phyloP scores from a whole-genome alignment of 208 protist species.

The Tritrichomonas foetus region DNA sequence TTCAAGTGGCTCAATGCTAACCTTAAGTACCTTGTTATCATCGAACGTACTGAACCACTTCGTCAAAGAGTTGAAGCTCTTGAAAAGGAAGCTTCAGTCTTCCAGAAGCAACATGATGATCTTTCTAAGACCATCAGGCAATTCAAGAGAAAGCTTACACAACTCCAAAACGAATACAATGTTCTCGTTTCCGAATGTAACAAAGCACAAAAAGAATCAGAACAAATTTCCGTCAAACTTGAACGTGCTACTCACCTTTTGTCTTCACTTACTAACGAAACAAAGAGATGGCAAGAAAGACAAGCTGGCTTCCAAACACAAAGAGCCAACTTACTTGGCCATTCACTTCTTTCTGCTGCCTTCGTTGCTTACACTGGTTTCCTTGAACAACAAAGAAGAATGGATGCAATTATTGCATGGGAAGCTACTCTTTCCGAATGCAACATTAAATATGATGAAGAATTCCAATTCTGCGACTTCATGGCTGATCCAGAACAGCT shows the following conservation, averaged over 20 bases:
- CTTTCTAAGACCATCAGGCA: conserved; percentile 53
- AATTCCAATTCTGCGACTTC: conserved; percentile 78
- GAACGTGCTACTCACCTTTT: conserved; percentile 78
- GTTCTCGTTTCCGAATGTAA: conserved; percentile 77
- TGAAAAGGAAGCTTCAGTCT: conserved; percentile 65
- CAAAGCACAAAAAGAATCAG: conserved; percentile 74
- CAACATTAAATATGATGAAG: conserved; percentile 67
- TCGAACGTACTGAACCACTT: conserved; percentile 78
- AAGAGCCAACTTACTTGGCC: conserved; percentile 80
- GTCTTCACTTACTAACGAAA: conserved; percentile 77
- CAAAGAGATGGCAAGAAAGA: conserved; percentile 80
- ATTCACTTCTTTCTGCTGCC: conserved; percentile 81
- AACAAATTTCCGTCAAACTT: conserved; percentile 72
- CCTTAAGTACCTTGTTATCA: conserved; percentile 81
- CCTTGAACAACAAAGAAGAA: conserved; percentile 71
- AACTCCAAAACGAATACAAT: conserved; percentile 82
- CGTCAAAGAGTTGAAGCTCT: conserved; percentile 76
- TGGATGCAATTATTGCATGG: conserved; percentile 73
- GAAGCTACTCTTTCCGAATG: conserved; percentile 61
- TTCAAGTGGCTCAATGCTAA: conserved; percentile 88
- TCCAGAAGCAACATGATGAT: conserved; percentile 64
- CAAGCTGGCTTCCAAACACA: conserved; percentile 69
- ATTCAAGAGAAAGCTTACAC: conserved; percentile 64
- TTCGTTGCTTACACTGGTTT: conserved; percentile 94
- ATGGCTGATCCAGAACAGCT: conserved; percentile 77